Evolutionary conservation across 345 rosid genomes (phyloP).

Genomic region (Syzygium aqueum): DNA sequence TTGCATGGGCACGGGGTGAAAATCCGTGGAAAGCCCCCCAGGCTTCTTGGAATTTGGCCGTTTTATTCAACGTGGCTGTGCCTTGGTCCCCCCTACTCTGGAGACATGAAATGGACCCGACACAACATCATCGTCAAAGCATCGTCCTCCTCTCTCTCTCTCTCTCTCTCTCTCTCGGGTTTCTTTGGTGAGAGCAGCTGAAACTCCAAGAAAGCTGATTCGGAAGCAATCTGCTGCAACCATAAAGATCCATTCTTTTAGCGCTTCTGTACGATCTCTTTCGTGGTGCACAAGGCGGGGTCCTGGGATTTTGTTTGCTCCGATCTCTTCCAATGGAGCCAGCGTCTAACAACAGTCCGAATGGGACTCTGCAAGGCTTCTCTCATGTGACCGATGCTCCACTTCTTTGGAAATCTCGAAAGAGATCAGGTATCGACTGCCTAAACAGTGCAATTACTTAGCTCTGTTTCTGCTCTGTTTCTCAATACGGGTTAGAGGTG

Average conservation of each 20-base stretch:
- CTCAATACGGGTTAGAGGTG: neutral
- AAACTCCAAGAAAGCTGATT: neutral
- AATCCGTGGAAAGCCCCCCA: neutral
- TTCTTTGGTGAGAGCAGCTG: neutral
- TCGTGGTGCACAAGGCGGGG: neutral
- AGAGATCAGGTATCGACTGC: slow-evolving; percentile 47
- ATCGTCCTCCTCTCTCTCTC: neutral
- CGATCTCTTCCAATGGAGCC: neutral
- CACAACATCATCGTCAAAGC: neutral
- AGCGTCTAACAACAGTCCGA: neutral
- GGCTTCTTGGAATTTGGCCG: neutral
- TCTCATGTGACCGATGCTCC: slow-evolving; percentile 46
- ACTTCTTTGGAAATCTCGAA: slow-evolving; percentile 71
- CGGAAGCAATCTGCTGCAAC: neutral
- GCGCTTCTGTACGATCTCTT: neutral
- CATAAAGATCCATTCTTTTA: neutral
- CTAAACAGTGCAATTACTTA: neutral
- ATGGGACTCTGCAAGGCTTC: slow-evolving; percentile 44
- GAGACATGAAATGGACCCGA: neutral
- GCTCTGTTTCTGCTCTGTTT: neutral
- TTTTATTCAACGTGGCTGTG: neutral
- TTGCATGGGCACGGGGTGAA: neutral
- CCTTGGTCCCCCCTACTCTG: neutral
- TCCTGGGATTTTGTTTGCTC: neutral
- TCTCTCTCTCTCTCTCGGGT: neutral